phyloP scores from a whole-genome alignment of 306 rosid genomes.

The Quercus aquifolioides region DNA sequence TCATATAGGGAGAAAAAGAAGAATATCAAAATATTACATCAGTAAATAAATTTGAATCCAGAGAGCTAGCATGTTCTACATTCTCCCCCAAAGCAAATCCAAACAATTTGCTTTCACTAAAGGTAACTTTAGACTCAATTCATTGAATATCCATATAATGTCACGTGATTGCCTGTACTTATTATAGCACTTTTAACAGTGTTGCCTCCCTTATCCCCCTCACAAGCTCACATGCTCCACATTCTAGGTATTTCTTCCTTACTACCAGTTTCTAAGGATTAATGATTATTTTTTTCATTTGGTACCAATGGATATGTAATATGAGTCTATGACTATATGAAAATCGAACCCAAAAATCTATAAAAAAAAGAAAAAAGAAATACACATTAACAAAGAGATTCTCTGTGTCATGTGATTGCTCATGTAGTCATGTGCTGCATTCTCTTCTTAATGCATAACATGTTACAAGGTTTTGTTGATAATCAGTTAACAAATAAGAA shows the following conservation, averaged over 20 bases:
- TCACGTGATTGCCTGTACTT: conserved; percentile 40
- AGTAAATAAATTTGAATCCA: background rate
- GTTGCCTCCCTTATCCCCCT: conserved; percentile 4
- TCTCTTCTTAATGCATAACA: conserved; percentile 10
- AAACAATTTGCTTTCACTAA: conserved; percentile 25
- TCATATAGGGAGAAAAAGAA: too few species aligned
- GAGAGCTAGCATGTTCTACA: background rate
- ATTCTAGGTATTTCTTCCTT: background rate
- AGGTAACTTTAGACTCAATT: conserved; percentile 21
- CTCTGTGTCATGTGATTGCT: background rate
- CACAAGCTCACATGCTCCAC: conserved; percentile 34
- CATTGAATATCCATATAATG: conserved; percentile 26
- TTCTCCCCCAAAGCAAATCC: background rate
- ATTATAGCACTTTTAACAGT: background rate
- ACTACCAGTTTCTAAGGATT: background rate
- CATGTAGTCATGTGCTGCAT: conserved; percentile 3
- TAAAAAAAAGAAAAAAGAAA: background rate
- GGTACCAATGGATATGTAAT: background rate
- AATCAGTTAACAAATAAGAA: background rate
- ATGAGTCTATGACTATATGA: background rate
- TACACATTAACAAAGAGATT: background rate
- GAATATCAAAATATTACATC: too few species aligned
- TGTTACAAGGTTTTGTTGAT: background rate
- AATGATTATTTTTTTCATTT: background rate
- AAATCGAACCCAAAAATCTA: background rate